These are phyloP conservation scores for Colletotrichum filicis DNA, from an alignment of 2,329 filamentous ascomycete genomes.

Conservation along the genomic window DNA sequence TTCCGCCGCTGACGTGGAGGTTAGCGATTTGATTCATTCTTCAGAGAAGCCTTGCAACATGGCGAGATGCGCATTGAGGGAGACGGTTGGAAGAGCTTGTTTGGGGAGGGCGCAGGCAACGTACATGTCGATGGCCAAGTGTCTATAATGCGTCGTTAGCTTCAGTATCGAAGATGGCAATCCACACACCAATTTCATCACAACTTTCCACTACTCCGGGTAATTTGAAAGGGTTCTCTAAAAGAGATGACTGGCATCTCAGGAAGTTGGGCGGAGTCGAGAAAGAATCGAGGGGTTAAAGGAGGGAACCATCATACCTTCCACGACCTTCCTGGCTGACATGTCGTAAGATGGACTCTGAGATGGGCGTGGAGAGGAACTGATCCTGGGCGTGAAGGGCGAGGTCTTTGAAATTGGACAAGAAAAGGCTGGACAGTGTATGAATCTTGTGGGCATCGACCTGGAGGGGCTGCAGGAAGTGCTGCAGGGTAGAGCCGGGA, in stretches of 20 bases:
- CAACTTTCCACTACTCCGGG: neutral
- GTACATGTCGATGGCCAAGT: constrained; percentile 75
- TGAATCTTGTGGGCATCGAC: constrained; percentile 59
- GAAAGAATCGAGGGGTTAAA: neutral
- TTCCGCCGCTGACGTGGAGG: constrained; percentile 66
- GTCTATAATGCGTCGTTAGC: constrained; percentile 50
- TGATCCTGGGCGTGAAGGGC: constrained; percentile 64
- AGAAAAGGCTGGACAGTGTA: constrained; percentile 59
- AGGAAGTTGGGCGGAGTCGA: neutral
- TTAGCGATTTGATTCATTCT: neutral
- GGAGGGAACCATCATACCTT: constrained; percentile 54
- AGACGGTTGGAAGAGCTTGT: neutral
- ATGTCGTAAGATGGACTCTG: constrained; percentile 66
- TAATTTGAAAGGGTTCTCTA: neutral
- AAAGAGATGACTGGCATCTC: neutral
- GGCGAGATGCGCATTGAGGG: neutral
- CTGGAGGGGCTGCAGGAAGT: constrained; percentile 63
- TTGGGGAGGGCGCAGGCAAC: constrained; percentile 38
- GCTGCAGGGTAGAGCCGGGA: constrained; percentile 38
- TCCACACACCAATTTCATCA: neutral
- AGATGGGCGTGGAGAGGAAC: constrained; percentile 71
- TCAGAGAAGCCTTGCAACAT: neutral
- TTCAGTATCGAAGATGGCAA: neutral
- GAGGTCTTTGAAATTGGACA: constrained; percentile 58
- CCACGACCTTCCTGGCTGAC: constrained; percentile 53